A percentile compares a stretch with the other conserved stretches of the same genome.
These are phyloP conservation scores for Pseudogymnoascus pannorum DNA, from an alignment of 2,329 filamentous ascomycete genomes.

Conservation along the genomic window DNA sequence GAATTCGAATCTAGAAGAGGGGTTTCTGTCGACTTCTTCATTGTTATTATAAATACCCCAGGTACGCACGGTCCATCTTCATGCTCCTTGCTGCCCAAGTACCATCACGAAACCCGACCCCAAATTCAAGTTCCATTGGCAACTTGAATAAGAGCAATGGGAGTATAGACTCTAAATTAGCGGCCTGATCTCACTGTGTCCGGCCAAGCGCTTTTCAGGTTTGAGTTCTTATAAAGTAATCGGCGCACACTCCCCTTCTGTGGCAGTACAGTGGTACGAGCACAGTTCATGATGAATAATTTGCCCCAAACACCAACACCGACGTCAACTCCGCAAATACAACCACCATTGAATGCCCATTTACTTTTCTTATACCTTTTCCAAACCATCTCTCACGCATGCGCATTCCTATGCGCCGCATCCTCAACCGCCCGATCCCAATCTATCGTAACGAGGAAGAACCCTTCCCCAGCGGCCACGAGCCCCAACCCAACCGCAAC, in stretches of 20 bases:
- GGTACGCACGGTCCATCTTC: background rate
- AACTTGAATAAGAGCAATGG: background rate
- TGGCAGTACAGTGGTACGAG: too few relatives aligned
- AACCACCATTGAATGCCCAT: background rate
- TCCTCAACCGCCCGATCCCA: constrained; percentile 58
- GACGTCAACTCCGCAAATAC: background rate
- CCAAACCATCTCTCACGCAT: constrained; percentile 23
- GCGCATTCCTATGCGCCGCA: constrained; percentile 48
- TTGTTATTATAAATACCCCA: background rate
- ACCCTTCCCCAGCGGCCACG: constrained; percentile 47
- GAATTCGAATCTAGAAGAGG: background rate
- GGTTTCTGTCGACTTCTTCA: background rate
- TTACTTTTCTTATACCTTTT: background rate
- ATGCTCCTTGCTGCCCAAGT: background rate
- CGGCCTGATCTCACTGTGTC: background rate
- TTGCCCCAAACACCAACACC: background rate
- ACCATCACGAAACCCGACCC: background rate
- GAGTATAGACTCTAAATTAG: background rate
- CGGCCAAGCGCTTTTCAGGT: background rate
- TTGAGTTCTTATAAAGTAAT: background rate
- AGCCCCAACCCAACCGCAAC: constrained; percentile 54
- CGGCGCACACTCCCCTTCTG: background rate
- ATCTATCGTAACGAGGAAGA: constrained; percentile 48
- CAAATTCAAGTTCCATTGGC: background rate
- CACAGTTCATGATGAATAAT: background rate